Base-by-base conservation (phyloP, 805 yeast genomes). In the Nakazawaea wyomingensis region DNA sequence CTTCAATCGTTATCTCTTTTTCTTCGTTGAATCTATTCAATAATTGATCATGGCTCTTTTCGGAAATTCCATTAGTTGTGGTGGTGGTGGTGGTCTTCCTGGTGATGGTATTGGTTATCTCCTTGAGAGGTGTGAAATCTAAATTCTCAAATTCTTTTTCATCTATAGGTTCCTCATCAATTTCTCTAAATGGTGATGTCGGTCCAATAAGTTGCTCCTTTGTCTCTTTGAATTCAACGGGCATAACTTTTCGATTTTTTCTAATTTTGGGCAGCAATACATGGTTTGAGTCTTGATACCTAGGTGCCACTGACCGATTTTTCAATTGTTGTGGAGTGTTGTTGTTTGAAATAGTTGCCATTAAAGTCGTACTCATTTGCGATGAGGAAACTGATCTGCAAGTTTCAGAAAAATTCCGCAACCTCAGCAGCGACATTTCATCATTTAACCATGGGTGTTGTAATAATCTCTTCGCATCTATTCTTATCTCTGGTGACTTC, bases 381-480 rank as follows among this genome's bases (percentile, higher is more conserved):
- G 8, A 11, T 8, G 27, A 9, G 3, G 27, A 24, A 9, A 24
- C 27, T 9, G 27, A 24, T 29, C 32, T 29, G 6, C 16, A n/a
- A n/a, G n/a, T n/a, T n/a, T n/a, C 16, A 11, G 32, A 29, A 7
- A 29, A 11, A 14, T 29, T 11, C 13, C 4, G n/a, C 32, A 29
- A 29, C 32, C 81, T 61, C 21, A 78, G 64, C n/a, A 73, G 64
- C n/a, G 73, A 51, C 20, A 79, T 59, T 0, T 89, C 88, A 7
- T 60, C 50, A 49, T 74, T 66, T 14, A 85, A 51, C 95, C 95
- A 86, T 16, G 69, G 69, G 55, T 84, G 90, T 22, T 67, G 57
- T 19, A 76, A 58, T 20, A 88, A 64, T 29, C 72, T 61, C 26
- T 62, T 62, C 0, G 91, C 91, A 5, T 74, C 62, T 2, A 67